phyloP scores from a whole-genome alignment of 2,329 filamentous ascomycete species.

The Apiospora rasikravindrae region DNA sequence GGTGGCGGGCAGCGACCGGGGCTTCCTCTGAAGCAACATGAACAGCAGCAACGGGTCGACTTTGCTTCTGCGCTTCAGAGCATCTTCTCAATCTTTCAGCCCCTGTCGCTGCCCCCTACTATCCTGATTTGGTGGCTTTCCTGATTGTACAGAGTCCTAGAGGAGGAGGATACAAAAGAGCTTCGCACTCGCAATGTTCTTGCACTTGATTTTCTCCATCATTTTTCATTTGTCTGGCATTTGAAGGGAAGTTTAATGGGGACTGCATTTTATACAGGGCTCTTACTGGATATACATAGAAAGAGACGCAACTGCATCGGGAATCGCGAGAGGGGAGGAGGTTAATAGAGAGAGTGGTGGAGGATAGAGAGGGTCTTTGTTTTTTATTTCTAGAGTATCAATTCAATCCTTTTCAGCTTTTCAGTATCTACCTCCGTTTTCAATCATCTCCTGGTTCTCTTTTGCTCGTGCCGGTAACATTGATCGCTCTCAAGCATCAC shows the following conservation, averaged over 20 bases:
- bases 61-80: background rate
- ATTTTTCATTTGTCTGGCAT: slow-evolving; percentile 3
- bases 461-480: too few species aligned
- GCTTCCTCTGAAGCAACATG: background rate
- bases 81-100: background rate
- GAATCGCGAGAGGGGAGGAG: background rate
- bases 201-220: background rate
- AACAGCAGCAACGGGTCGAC: background rate
- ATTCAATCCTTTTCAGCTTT: background rate
- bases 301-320: background rate
- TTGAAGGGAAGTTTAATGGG: slow-evolving; percentile 14
- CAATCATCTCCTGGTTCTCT: too few species aligned
- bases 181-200: background rate
- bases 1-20: background rate
- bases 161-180: background rate
- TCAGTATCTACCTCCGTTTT: background rate
- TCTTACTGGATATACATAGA: background rate
- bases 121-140: background rate
- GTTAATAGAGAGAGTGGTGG: background rate
- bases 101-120: background rate
- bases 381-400: background rate
- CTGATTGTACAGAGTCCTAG: background rate
- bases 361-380: background rate
- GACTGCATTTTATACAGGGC: background rate
- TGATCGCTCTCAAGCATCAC: too few species aligned